A percentile compares a stretch with the other conserved stretches of the same genome.
These are phyloP conservation scores for Fagopyrum tataricum DNA, from an alignment of 148 eudicot species.

Conservation along the genomic window DNA sequence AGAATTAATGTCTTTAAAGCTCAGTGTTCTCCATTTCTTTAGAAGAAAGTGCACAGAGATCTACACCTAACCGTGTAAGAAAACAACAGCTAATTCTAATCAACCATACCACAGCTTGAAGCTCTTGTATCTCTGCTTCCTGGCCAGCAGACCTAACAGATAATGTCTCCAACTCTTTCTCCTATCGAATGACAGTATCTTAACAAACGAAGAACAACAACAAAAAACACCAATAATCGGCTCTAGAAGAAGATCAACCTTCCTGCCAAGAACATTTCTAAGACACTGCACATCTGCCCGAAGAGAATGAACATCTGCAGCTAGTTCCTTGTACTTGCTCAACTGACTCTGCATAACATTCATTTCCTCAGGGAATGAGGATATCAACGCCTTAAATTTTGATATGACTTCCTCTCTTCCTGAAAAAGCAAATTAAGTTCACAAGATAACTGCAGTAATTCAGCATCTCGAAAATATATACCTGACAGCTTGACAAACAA, in stretches of 20 bases:
- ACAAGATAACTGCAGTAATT: slow-evolving; percentile 42
- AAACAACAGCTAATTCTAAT: slow-evolving; percentile 1
- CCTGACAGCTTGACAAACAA: neutral
- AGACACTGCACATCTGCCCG: slow-evolving; percentile 79
- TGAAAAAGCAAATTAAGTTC: slow-evolving; percentile 29
- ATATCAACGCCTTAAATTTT: slow-evolving; percentile 63
- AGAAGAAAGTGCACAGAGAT: neutral
- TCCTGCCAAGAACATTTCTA: slow-evolving; percentile 50
- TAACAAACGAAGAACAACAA: neutral
- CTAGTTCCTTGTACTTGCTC: slow-evolving; percentile 67
- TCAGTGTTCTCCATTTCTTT: neutral
- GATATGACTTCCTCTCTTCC: slow-evolving; percentile 87
- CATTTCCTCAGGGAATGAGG: slow-evolving; percentile 87
- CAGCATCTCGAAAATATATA: slow-evolving; percentile 35
- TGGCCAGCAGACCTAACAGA: slow-evolving; percentile 57
- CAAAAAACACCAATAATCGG: slow-evolving; percentile 10
- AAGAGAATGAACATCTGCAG: slow-evolving; percentile 74
- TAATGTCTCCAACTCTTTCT: slow-evolving; percentile 53
- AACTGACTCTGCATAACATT: slow-evolving; percentile 75
- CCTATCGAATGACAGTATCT: slow-evolving; percentile 28
- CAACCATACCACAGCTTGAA: slow-evolving; percentile 58
- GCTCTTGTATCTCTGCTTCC: slow-evolving; percentile 52
- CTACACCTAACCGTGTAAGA: neutral
- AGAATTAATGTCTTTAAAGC: neutral
- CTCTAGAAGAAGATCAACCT: slow-evolving; percentile 36